Percentiles rank a stretch among this genome's conserved stretches.
Evolutionary conservation across 352 stramenopile genomes (phyloP).

Genomic region (Pythium brachiatum): DNA sequence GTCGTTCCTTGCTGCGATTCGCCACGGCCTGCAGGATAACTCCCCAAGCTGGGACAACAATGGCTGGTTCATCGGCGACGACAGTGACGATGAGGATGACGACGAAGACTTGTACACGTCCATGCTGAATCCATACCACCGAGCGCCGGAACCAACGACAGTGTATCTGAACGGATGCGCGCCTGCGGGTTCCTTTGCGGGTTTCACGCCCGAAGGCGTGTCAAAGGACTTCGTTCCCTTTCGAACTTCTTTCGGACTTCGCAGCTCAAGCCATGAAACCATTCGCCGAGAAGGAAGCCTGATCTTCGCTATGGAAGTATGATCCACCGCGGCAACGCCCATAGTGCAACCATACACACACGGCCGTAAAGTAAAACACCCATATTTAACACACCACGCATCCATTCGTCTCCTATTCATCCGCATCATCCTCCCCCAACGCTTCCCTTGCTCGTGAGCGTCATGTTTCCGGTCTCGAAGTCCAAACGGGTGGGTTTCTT

Average conservation of each 20-base stretch:
- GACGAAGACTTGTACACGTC: conserved; percentile 19
- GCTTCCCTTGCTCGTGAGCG: no score
- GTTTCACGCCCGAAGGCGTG: not conserved
- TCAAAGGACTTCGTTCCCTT: not conserved
- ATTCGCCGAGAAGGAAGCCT: conserved; percentile 14
- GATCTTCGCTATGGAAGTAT: conserved; percentile 27
- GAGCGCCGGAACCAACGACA: not conserved
- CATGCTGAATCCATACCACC: conserved; percentile 10
- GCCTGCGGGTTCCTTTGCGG: conserved; percentile 19
- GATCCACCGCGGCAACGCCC: not conserved
- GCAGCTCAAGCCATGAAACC: not conserved
- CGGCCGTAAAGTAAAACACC: no score
- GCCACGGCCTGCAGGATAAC: conserved; percentile 17
- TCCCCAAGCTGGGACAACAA: conserved; percentile 24
- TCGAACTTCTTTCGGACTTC: conserved; percentile 3
- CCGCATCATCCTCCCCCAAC: no score
- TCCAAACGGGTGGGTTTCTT: no score
- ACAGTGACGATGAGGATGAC: conserved; percentile 20
- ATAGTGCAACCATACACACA: no score
- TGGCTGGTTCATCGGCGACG: conserved; percentile 24
- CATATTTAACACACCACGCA: not conserved
- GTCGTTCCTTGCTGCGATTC: conserved; percentile 23
- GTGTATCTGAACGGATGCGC: conserved; percentile 2
- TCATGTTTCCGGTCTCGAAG: no score
- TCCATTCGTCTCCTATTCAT: no score